Evolutionary conservation across 2,329 filamentous ascomycete genomes (phyloP), one percentile per base, ranked within the genome.

Genomic region (Fusarium tricinctum): DNA sequence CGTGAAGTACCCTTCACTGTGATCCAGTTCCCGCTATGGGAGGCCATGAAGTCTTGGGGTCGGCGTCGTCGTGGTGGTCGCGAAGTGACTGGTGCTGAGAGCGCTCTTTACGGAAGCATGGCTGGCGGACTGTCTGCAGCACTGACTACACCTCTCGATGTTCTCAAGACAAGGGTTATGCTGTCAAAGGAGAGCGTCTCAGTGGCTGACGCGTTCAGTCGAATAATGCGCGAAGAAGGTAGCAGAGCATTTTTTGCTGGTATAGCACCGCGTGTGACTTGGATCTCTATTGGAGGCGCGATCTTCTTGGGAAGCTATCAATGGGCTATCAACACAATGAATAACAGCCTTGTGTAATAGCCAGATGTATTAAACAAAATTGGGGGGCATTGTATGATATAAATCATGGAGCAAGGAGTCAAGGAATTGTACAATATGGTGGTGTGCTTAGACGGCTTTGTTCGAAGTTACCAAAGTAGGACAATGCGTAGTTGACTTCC

Each of bases 141-240:
- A 0, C 77, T 95, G 61, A 99, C 96, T 23, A 99, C 96, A 52
- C 96, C 96, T 39, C 81, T 99, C 66, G 96, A 99, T 80, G 96
- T 99, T 66, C 84, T 99, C 71, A 99, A 99, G 88, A 99, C 96
- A 69, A 85, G 96, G 68, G 91, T 98, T 80, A 99, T 99, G 96
- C 83, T 99, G 71, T 91, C 92, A 15, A 86, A 88, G 74, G 88
- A 90, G 82, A 88, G 83, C 72, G 87, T 87, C 77, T 86, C 84
- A 14, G 85, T 89, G 67, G 77, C 81, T 33, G 78, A 79, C 6
- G 84, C 97, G 63, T 82, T 95, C 66, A 82, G 81, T 52, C 81
- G 84, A 20, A 92, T 97, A 59, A 81, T 89, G 75, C 81, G 80
- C 48, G 85, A 90, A 56, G 86, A 89, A 65, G 92, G 92, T 2